These are phyloP conservation scores for Boechera divaricarpa DNA, from an alignment of 345 rosid genomes.

Conservation along the genomic window DNA sequence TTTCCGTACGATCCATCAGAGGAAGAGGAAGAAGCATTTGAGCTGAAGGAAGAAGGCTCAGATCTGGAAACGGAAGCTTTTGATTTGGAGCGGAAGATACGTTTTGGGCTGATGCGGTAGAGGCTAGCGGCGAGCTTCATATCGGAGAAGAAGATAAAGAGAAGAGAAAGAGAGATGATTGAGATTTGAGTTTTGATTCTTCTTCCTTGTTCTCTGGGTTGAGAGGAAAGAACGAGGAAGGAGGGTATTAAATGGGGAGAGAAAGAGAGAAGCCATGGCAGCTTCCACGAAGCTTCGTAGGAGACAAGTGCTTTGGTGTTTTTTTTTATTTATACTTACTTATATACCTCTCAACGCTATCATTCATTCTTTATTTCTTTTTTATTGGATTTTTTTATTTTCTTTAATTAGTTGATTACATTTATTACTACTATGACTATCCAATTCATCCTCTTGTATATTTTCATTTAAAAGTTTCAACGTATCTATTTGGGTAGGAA, in stretches of 20 bases:
- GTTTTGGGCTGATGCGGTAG: conserved; percentile 64
- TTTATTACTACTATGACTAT: background rate
- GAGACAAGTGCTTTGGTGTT: conserved; percentile 15
- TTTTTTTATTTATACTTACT: conserved; percentile 10
- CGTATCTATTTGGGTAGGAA: conserved; percentile 13
- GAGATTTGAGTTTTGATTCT: background rate
- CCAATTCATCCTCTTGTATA: background rate
- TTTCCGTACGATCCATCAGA: conserved; percentile 39
- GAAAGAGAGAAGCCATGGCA: conserved; percentile 54
- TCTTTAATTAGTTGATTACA: background rate
- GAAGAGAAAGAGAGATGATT: background rate
- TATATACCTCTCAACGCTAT: conserved; percentile 3
- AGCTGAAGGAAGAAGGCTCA: conserved; percentile 65
- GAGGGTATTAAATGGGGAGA: conserved; percentile 60
- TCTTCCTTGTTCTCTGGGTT: conserved; percentile 16
- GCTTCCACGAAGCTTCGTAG: conserved; percentile 85
- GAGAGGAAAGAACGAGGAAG: conserved; percentile 46
- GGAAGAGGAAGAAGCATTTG: conserved; percentile 56
- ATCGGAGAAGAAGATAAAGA: background rate
- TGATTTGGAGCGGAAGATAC: conserved; percentile 59
- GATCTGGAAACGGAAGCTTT: conserved; percentile 56
- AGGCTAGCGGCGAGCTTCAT: conserved; percentile 55
- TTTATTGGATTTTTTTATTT: background rate
- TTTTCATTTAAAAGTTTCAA: background rate
- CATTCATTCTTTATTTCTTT: conserved; percentile 14